A percentile compares a stretch with the other conserved stretches of the same genome.
These are phyloP conservation scores for Alternaria sp. DNA, from an alignment of 2,329 filamentous ascomycete genomes.

Conservation along the genomic window DNA sequence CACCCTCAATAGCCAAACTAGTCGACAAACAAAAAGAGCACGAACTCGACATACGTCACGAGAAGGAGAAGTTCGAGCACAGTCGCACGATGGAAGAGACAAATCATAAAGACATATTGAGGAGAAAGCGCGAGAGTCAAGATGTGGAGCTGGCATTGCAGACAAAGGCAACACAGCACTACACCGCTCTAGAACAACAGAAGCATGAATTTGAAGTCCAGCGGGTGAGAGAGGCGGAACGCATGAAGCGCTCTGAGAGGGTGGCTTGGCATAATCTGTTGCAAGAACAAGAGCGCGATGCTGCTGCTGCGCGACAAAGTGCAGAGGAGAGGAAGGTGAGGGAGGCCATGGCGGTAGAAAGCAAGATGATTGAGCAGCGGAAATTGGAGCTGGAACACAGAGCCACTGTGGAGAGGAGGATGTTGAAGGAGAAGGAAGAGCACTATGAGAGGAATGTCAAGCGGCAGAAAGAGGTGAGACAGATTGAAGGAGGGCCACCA, in stretches of 20 bases:
- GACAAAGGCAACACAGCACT: conserved; percentile 28
- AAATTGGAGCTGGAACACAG: conserved; percentile 40
- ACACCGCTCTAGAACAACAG: conserved; percentile 35
- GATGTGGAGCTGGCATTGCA: conserved; percentile 36
- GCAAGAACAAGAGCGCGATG: conserved; percentile 42
- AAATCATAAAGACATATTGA: conserved; percentile 36
- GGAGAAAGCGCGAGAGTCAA: conserved; percentile 38
- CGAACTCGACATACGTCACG: conserved; percentile 36
- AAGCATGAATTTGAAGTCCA: conserved; percentile 45
- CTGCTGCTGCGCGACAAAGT: conserved; percentile 26
- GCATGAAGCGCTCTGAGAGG: conserved; percentile 43
- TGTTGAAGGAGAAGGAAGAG: conserved; percentile 46
- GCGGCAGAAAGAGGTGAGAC: conserved; percentile 41
- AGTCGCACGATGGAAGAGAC: conserved; percentile 40
- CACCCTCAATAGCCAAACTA: conserved; percentile 36
- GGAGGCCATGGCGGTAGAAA: conserved; percentile 27
- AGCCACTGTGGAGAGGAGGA: conserved; percentile 32
- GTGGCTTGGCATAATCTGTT: conserved; percentile 40
- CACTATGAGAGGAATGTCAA: conserved; percentile 44
- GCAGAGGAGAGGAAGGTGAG: conserved; percentile 35
- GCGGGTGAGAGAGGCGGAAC: conserved; percentile 42
- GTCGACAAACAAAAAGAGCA: conserved; percentile 45
- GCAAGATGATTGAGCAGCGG: conserved; percentile 31
- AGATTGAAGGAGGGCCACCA: conserved; percentile 35
- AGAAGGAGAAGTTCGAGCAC: conserved; percentile 39